Base-by-base conservation (phyloP, 805 yeast genomes). In the Vanderwaltozyma polyspora region DNA sequence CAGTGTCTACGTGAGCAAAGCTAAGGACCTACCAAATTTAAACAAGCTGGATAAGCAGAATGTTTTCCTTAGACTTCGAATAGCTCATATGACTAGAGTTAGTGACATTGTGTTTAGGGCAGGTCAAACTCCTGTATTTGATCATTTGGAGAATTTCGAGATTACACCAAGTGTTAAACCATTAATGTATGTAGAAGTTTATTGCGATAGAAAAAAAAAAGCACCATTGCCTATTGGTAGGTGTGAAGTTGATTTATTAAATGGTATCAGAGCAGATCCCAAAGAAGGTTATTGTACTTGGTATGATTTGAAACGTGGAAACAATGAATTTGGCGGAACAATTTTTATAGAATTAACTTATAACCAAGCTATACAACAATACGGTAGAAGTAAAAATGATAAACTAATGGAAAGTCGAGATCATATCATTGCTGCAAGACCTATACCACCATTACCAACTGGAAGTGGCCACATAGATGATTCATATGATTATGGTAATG, bases 111-210 rank as follows among this genome's bases (percentile, higher is more conserved):
- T 82, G 39, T 70, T 73, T 34, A 63, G 97, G 44, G 98, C 95
- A 1, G 98, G 98, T 2, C 98, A 91, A 53, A 80, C 83, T 4
- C 98, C 98, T 1, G 72, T 66, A 15, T 91, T 96, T 84, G 77
- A 83, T 39, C 76, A 76, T 40, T 85, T 82, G 42, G 64, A 80
- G 37, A 63, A 83, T 44, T 83, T 81, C 49, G 70, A 70, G 25
- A 63, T 84, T 18, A 67, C 76, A 1, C 68, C 81, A 6, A 80
- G 77, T 25, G 66, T 78, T 19, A 74, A 69, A 33, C 79, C 85
- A 2, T 40, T 66, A 0, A 55, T 91, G 60, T 74, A 74, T 40
- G 63, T 91, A 2, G 83, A 82, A 25, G 76, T 86, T 1, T 57
- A 56, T 36, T 53, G 58, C 36, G 72, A 86, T 43, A 94, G 89